A percentile compares a stretch with the other conserved stretches of the same genome.
Evolutionary conservation across 2,329 filamentous ascomycete species (phyloP).

Genomic region (Scytalidium sp.): DNA sequence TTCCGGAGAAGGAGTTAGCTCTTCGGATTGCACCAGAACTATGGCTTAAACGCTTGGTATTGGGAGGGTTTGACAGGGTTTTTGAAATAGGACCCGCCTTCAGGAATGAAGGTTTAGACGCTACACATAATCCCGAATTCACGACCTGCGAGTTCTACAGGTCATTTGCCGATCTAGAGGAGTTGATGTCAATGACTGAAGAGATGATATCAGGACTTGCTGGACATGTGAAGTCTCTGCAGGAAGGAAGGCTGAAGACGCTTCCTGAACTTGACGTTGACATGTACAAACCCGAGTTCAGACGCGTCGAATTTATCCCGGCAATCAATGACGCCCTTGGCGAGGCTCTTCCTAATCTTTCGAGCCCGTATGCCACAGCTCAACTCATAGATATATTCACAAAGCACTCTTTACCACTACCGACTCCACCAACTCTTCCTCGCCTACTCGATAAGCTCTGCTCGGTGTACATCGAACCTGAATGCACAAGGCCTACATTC

Average conservation of each 20-base stretch:
- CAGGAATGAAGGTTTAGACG: constrained; percentile 88
- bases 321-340: constrained; percentile 68
- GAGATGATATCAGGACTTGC: constrained; percentile 62
- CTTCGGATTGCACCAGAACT: constrained; percentile 91
- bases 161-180: constrained; percentile 73
- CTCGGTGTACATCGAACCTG: constrained; percentile 72
- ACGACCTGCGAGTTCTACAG: constrained; percentile 97
- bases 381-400: constrained; percentile 55
- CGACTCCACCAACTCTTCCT: constrained; percentile 54
- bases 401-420: constrained; percentile 44
- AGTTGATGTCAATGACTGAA: constrained; percentile 75
- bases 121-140: constrained; percentile 95
- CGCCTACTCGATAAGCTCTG: constrained; percentile 81
- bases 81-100: constrained; percentile 94
- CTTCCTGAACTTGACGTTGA: constrained; percentile 46
- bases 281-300: constrained; percentile 54
- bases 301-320: constrained; percentile 76
- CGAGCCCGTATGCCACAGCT: constrained; percentile 48
- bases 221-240: constrained; percentile 44
- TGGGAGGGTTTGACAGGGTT: constrained; percentile 83
- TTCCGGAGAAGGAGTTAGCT: constrained; percentile 67
- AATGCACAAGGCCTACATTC: constrained; percentile 72
- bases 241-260: constrained; percentile 40
- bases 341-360: constrained; percentile 34
- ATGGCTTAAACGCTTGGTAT: constrained; percentile 87